Evolutionary conservation across 2,329 filamentous ascomycete species (phyloP).

Genomic region (Venturia carpophila): DNA sequence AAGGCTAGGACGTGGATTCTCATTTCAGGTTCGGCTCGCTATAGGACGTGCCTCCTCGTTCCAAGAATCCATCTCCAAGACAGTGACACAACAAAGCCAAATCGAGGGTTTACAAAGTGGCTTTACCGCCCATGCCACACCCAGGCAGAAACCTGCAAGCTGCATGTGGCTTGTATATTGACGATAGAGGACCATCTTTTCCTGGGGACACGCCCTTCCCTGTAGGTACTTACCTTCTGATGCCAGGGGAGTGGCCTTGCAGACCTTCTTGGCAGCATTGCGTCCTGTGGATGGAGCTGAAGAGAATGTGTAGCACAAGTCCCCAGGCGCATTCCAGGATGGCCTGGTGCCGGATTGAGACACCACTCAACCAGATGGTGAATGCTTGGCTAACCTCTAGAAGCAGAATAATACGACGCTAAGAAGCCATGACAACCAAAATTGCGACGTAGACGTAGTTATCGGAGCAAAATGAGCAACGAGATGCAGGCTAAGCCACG

Average conservation of each 20-base stretch:
- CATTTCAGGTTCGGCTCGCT: not conserved
- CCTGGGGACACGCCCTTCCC: not conserved
- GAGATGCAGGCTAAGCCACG: not conserved
- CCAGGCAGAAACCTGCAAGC: not conserved
- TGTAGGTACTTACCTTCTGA: not conserved
- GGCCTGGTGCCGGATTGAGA: slow-evolving; percentile 8
- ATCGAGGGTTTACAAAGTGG: slow-evolving; percentile 10
- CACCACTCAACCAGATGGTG: slow-evolving; percentile 9
- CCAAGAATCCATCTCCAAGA: slow-evolving; percentile 5
- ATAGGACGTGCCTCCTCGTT: slow-evolving; percentile 4
- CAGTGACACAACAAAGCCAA: slow-evolving; percentile 9
- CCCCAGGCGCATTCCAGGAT: slow-evolving; percentile 15
- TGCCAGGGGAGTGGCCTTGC: slow-evolving; percentile 4
- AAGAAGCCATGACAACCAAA: not conserved
- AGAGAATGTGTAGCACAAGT: slow-evolving; percentile 10
- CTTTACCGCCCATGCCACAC: slow-evolving; percentile 1
- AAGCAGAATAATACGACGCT: slow-evolving; percentile 6
- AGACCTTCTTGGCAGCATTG: slow-evolving; percentile 11
- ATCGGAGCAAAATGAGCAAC: not conserved
- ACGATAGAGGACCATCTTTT: not conserved
- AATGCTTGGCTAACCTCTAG: slow-evolving; percentile 4
- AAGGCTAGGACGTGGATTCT: not conserved
- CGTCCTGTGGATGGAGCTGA: slow-evolving; percentile 11
- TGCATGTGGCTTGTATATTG: slow-evolving; percentile 8
- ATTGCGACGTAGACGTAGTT: not conserved